Base-by-base conservation (phyloP, 345 rosid species). In the Mercurialis annua region DNA sequence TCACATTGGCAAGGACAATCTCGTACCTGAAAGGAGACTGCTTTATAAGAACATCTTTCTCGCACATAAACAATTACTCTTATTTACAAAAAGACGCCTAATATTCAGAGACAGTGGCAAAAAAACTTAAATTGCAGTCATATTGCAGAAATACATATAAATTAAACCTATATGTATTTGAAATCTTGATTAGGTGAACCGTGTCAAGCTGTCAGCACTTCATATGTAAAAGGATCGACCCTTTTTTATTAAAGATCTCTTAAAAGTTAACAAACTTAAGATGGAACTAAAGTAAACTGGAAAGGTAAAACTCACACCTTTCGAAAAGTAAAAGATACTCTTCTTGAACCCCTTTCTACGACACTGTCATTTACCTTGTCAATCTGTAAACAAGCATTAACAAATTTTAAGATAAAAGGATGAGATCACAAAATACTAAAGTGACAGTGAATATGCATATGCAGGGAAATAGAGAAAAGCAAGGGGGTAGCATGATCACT, bases 251-350 rank as follows among this genome's bases (percentile, higher is more conserved):
- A n/a, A n/a, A n/a, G n/a, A n/a, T 29, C 17, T 5, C 14, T 30
- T 53, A 34, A 64, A 64, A 34, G 3, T 71, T 17, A 42, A 52
- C 14, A 10, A 27, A 31, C 29, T 67, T 0, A 50, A 38, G 53
- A 36, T 51, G 63, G 40, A 24, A 33, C n/a, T n/a, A n/a, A n/a
- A n/a, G n/a, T 10, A 59, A 15, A 20, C 44, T 21, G 26, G 54
- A 59, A 53, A 16, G 6, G 34, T 38, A 57, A 43, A 50, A 56
- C 9, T 27, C 46, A 66, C 80, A 90, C 98, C 97, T 90, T 88
- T 18, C 97, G 92, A 23, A 93, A 54, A 69, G 98, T 93, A 81
- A 93, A 90, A 54, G 98, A 93, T 38, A 93, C 97, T 70, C 96
- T 83, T 78, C 98, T 80, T 5, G 80, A 73, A 66, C 82, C 80